These are phyloP conservation scores for Ophiognomonia clavigignenti-juglandacearum DNA, from an alignment of 2,329 filamentous ascomycete genomes.

Conservation along the genomic window DNA sequence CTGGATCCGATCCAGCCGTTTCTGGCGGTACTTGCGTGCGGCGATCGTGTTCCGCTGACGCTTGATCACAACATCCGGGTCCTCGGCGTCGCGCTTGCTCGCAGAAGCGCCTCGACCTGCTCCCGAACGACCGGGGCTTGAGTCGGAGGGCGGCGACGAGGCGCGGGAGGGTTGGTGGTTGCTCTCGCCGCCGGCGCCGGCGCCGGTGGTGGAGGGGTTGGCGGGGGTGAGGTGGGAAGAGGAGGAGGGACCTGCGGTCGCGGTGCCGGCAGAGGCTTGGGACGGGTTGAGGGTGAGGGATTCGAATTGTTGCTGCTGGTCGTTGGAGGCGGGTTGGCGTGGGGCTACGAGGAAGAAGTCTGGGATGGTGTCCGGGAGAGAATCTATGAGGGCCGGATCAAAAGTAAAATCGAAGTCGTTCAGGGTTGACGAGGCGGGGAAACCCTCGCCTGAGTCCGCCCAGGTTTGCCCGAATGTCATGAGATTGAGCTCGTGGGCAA, in stretches of 20 bases:
- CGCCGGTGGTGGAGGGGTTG: neutral
- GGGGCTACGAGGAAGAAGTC: conserved; percentile 15
- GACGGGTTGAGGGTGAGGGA: conserved; percentile 6
- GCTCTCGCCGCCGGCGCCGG: neutral
- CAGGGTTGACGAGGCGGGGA: conserved; percentile 3
- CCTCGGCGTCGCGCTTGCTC: conserved; percentile 10
- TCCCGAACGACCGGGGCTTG: neutral
- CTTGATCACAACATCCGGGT: conserved; percentile 33
- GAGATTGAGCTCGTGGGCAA: conserved; percentile 11
- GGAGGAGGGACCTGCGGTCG: neutral
- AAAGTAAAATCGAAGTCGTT: conserved; percentile 13
- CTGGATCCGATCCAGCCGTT: conserved; percentile 54
- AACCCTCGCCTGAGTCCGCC: conserved; percentile 7
- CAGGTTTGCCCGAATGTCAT: conserved; percentile 13
- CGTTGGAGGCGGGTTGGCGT: conserved; percentile 1
- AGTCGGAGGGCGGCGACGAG: conserved; percentile 7
- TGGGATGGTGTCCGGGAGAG: conserved; percentile 14
- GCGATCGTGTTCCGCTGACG: conserved; percentile 59
- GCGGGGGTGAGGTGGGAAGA: neutral
- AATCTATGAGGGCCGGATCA: conserved; percentile 15
- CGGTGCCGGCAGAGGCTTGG: no score
- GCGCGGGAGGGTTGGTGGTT: conserved; percentile 2
- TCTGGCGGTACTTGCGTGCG: conserved; percentile 59
- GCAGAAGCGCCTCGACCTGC: conserved; percentile 11
- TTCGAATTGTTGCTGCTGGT: conserved; percentile 1